These are phyloP conservation scores for Babesia ovis DNA, from an alignment of 169 alveolate genomes.

Conservation along the genomic window DNA sequence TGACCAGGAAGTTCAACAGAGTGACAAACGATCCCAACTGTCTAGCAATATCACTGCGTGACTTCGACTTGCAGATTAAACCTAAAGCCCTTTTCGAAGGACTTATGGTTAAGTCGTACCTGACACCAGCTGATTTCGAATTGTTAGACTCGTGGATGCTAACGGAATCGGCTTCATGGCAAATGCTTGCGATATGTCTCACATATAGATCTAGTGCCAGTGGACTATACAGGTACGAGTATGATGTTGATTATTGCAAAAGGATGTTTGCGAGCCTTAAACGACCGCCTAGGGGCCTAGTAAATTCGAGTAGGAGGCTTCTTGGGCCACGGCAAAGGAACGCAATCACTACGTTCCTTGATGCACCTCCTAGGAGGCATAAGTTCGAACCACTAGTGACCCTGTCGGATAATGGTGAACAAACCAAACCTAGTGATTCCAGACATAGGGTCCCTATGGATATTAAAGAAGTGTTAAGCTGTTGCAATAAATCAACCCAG, in stretches of 20 bases:
- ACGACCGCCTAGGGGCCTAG: constrained; percentile 61
- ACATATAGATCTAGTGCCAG: constrained; percentile 59
- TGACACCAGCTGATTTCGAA: constrained; percentile 46
- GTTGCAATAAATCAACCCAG: background rate
- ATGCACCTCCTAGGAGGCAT: constrained; percentile 39
- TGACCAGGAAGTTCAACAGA: constrained; percentile 1
- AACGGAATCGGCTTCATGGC: constrained; percentile 50
- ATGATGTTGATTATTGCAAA: constrained; percentile 40
- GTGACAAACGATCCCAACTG: constrained; percentile 17
- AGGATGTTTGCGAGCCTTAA: constrained; percentile 18
- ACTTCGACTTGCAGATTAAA: constrained; percentile 33
- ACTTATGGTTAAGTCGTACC: constrained; percentile 8
- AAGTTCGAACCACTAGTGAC: constrained; percentile 31
- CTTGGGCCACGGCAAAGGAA: constrained; percentile 62
- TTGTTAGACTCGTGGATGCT: constrained; percentile 65
- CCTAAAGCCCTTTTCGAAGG: constrained; percentile 32
- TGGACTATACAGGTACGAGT: constrained; percentile 54
- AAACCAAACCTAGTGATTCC: background rate
- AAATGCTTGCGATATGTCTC: constrained; percentile 54
- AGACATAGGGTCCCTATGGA: background rate
- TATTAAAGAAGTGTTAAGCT: background rate
- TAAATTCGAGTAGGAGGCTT: constrained; percentile 54
- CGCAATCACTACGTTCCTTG: constrained; percentile 59
- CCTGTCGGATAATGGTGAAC: background rate
- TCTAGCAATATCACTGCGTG: constrained; percentile 28